Percentiles rank a stretch among this genome's conserved stretches.
phyloP scores from a whole-genome alignment of 2,329 filamentous ascomycete genomes.

The Cadophora sp. region DNA sequence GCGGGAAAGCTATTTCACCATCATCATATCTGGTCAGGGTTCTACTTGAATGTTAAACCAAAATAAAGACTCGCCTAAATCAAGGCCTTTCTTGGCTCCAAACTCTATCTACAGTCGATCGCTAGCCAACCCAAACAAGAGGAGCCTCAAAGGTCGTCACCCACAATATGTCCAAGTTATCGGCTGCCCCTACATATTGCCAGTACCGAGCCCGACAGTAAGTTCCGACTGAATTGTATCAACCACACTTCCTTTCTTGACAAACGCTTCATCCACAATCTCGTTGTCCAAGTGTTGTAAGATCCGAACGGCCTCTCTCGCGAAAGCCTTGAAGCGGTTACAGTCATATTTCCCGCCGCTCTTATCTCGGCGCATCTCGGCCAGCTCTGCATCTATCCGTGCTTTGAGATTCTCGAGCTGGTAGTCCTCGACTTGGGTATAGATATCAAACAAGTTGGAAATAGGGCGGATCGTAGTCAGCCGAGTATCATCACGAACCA shows the following conservation, averaged over 20 bases:
- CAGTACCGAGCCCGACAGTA: background rate
- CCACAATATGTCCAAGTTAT: background rate
- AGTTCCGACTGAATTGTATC: background rate
- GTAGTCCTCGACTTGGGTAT: background rate
- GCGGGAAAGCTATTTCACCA: background rate
- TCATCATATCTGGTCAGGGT: background rate
- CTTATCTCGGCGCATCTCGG: background rate
- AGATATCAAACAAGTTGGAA: background rate
- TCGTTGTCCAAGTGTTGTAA: constrained; percentile 4
- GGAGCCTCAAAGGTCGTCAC: background rate
- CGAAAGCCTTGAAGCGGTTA: background rate
- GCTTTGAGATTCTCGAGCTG: background rate
- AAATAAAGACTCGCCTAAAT: background rate
- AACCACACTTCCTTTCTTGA: constrained; percentile 2
- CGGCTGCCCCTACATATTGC: background rate
- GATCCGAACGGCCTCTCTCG: background rate
- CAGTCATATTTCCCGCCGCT: background rate
- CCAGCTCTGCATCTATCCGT: background rate
- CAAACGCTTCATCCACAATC: background rate
- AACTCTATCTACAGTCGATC: background rate
- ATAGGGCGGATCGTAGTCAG: background rate
- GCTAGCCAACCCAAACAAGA: background rate
- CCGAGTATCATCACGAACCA: constrained; percentile 11
- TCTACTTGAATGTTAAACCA: background rate
- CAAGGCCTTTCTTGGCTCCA: background rate